Percentiles rank a stretch among this genome's conserved stretches.
phyloP scores from a whole-genome alignment of 371 early-diverging fungal genomes.

The Apophysomyces trapeziformis region DNA sequence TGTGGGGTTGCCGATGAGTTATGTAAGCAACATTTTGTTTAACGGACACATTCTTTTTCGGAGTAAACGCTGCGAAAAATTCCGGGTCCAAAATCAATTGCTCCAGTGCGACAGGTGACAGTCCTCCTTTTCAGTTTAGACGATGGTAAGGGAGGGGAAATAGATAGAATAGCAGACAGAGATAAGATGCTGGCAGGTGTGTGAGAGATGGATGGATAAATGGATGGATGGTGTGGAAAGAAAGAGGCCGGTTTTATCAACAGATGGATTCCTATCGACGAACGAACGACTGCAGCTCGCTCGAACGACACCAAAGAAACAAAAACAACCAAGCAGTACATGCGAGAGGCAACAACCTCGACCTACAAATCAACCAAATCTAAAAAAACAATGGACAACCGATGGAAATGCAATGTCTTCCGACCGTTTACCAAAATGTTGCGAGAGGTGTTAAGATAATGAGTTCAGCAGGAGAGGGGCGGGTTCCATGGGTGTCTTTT shows the following conservation, averaged over 20 bases:
- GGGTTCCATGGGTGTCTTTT: background rate
- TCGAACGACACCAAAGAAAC: no score
- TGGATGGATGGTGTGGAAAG: background rate
- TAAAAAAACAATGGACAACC: no score
- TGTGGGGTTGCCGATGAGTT: no score
- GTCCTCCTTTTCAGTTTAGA: slow-evolving; percentile 13
- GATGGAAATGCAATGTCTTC: no score
- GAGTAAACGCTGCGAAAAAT: background rate
- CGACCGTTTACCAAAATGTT: no score
- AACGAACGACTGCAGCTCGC: background rate
- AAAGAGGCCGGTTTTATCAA: background rate
- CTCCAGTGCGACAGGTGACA: background rate
- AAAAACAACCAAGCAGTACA: background rate
- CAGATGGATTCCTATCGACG: background rate
- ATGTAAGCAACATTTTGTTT: background rate
- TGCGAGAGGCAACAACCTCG: background rate
- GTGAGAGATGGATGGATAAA: background rate
- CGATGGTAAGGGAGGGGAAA: background rate
- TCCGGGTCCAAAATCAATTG: slow-evolving; percentile 1
- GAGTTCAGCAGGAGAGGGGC: background rate
- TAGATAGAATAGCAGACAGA: background rate
- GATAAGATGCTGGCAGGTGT: background rate
- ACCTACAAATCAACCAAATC: background rate
- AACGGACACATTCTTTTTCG: background rate
- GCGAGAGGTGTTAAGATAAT: no score